Evolutionary conservation across 495 filamentous ascomycete species (phyloP).

Genomic region (Penicillium turbatum): DNA sequence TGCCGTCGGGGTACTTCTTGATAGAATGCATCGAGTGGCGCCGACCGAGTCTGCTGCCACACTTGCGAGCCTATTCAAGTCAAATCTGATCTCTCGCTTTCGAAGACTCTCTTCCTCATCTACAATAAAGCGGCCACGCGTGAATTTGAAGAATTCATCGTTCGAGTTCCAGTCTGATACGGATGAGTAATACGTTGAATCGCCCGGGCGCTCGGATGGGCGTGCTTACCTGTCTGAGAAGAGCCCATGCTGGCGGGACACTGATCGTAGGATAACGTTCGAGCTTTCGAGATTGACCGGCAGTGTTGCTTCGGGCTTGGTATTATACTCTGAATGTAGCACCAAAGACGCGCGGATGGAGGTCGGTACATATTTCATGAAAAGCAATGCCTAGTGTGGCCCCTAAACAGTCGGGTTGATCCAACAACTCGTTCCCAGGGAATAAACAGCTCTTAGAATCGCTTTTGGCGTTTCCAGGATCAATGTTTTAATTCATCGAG

Average conservation of each 20-base stretch:
- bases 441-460: too few species aligned
- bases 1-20: conserved; percentile 33
- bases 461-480: too few species aligned
- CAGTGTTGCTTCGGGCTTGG: conserved; percentile 9
- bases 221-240: conserved; percentile 18
- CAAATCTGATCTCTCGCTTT: conserved; percentile 33
- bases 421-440: too few species aligned
- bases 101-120: conserved; percentile 32
- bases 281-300: conserved; percentile 12
- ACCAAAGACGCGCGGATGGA: conserved; percentile 15
- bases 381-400: too few species aligned
- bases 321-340: conserved; percentile 8
- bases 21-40: conserved; percentile 28
- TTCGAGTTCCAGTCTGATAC: conserved; percentile 31
- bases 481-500: too few species aligned
- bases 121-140: conserved; percentile 34
- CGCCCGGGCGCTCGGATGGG: conserved; percentile 4
- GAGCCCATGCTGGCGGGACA: conserved; percentile 1
- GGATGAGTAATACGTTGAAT: conserved; percentile 13
- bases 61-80: conserved; percentile 31
- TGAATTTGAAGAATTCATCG: conserved; percentile 34
- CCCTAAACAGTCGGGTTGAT: too few species aligned
- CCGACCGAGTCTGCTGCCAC: conserved; percentile 35
- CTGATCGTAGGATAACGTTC: conserved; percentile 3
- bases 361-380: conserved; percentile 14